Conservation (phyloP, 1,139 yeast genomes). For the Arxiozyma heterogenica region DNA sequence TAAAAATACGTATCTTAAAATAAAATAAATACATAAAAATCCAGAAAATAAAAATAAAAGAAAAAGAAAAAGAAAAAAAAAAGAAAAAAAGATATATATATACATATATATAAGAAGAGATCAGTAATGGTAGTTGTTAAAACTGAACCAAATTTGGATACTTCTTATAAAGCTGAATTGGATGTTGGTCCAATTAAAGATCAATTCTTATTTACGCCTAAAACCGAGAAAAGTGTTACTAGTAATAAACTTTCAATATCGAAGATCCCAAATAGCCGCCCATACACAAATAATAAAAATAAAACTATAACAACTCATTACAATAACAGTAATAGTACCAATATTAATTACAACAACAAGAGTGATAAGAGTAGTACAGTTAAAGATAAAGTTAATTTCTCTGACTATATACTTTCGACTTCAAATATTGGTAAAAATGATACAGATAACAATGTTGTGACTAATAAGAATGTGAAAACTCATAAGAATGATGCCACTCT, state of each 20-base stretch:
- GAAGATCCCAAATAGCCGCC: conserved; percentile 2
- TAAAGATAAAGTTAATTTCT: not conserved
- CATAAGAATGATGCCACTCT: not conserved
- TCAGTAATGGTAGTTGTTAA: not conserved
- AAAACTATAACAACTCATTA: not conserved
- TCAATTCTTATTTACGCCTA: not conserved
- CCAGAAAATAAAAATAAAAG: not conserved
- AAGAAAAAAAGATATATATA: not conserved
- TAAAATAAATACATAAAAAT: conserved; percentile 3
- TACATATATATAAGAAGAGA: too few species aligned
- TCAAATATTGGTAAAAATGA: not conserved
- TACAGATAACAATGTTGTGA: not conserved
- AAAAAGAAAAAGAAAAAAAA: not conserved
- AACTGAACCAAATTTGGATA: not conserved
- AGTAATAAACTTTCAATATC: not conserved
- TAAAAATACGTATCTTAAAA: not conserved
- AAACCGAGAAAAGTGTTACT: not conserved
- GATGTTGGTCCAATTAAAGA: not conserved
- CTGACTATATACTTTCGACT: not conserved
- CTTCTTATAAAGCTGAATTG: too few species aligned
- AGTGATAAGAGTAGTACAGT: not conserved
- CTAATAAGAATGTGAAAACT: not conserved
- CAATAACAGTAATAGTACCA: not conserved
- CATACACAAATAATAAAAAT: not conserved
- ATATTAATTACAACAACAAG: not conserved